Percentiles rank a stretch among this genome's conserved stretches.
phyloP scores from a whole-genome alignment of 1,284 basidiomycete genomes.

The Volvariella surrecta region DNA sequence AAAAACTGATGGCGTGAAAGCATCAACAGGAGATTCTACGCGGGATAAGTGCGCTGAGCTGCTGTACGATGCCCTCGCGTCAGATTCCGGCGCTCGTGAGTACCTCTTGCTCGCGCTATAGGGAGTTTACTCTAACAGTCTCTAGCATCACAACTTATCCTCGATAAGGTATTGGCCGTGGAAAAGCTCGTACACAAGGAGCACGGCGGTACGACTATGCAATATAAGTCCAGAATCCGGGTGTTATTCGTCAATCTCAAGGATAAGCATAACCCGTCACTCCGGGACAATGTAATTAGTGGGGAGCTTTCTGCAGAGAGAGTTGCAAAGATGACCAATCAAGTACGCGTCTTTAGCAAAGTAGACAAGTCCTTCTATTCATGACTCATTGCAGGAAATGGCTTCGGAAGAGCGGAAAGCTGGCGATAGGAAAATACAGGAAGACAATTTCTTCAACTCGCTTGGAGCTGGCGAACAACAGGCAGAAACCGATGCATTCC shows the following conservation, averaged over 20 bases:
- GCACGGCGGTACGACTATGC: constrained; percentile 30
- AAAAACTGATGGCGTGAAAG: constrained; percentile 62
- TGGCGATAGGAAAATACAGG: constrained; percentile 74
- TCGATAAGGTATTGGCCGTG: constrained; percentile 47
- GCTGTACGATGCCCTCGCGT: constrained; percentile 85
- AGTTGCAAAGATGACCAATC: constrained; percentile 78
- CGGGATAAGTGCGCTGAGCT: constrained; percentile 88
- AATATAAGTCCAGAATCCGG: constrained; percentile 82
- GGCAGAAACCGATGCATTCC: constrained; percentile 98
- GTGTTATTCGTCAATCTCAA: constrained; percentile 90
- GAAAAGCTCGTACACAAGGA: constrained; percentile 50
- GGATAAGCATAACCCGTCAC: constrained; percentile 87
- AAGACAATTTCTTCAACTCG: constrained; percentile 88
- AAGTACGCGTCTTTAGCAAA: constrained; percentile 34
- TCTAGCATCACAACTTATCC: constrained; percentile 55
- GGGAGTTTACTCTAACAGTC: neutral
- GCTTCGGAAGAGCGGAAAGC: constrained; percentile 88
- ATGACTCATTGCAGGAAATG: constrained; percentile 64
- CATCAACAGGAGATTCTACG: constrained; percentile 60
- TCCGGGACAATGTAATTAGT: constrained; percentile 79
- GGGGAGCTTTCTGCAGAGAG: constrained; percentile 68
- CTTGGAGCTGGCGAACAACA: constrained; percentile 84
- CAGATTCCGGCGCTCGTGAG: constrained; percentile 81
- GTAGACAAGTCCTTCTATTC: neutral
- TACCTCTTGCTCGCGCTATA: constrained; percentile 14